A percentile compares a stretch with the other conserved stretches of the same genome.
Conservation (phyloP, 495 filamentous ascomycete species). For the Chaetomium tenue region DNA sequence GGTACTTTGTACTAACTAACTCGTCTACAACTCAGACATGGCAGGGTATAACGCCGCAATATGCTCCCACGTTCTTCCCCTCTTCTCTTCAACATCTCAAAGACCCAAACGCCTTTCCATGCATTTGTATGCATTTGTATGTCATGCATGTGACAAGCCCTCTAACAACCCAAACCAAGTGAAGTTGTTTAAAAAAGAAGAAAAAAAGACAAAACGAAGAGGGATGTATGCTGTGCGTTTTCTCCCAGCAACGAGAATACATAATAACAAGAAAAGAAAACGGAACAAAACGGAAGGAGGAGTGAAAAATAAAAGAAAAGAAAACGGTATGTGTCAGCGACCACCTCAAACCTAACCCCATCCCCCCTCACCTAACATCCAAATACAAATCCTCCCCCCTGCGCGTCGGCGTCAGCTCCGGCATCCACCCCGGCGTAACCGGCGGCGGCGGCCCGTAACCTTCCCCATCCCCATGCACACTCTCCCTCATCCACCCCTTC, state of each 20-base stretch:
- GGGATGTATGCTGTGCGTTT: too few relatives aligned
- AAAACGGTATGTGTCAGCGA: not conserved
- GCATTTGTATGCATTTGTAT: not conserved
- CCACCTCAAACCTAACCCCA: not conserved
- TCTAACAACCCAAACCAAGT: slow-evolving; percentile 1
- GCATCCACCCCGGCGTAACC: slow-evolving; percentile 51
- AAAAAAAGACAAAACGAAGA: not conserved
- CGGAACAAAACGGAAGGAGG: not conserved
- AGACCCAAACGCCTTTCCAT: not conserved
- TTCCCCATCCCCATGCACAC: not conserved
- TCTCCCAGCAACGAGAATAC: not conserved
- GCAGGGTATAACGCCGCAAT: slow-evolving; percentile 2
- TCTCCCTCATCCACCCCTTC: not conserved
- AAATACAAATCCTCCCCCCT: slow-evolving; percentile 48
- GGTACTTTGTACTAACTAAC: not conserved
- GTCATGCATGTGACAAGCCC: not conserved
- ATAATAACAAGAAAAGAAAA: not conserved
- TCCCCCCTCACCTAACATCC: slow-evolving; percentile 34
- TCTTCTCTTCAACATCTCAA: not conserved
- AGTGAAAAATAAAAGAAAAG: slow-evolving; percentile 9
- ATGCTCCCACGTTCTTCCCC: not conserved
- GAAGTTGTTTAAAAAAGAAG: slow-evolving; percentile 11
- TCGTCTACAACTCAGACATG: not conserved
- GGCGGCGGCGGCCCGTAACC: slow-evolving; percentile 40
- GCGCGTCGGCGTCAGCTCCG: slow-evolving; percentile 49